phyloP scores from a whole-genome alignment of 108 stramenopile genomes.

The Nitzschia sp. region DNA sequence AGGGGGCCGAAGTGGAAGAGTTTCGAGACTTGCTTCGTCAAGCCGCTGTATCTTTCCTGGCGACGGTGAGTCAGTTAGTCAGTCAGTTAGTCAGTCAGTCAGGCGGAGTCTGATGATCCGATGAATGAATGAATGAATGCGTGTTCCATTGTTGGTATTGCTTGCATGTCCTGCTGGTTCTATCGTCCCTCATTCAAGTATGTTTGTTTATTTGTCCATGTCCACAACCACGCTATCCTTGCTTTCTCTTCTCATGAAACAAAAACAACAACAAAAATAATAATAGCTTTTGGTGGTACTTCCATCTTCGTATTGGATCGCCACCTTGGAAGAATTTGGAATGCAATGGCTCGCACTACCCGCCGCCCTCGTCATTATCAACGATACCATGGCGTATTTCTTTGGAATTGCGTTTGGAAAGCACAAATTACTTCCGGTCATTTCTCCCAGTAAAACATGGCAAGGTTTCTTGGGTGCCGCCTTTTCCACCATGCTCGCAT shows the following conservation, averaged over 20 bases:
- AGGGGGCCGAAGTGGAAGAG: constrained; percentile 32
- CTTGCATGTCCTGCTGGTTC: too few relatives aligned
- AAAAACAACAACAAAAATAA: too few relatives aligned
- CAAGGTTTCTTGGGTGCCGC: constrained; percentile 95
- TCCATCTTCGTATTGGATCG: constrained; percentile 77
- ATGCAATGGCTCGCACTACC: constrained; percentile 88
- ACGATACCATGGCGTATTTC: constrained; percentile 95
- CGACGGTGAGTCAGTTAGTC: constrained; percentile 57
- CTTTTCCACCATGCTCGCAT: constrained; percentile 62
- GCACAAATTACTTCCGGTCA: constrained; percentile 81
- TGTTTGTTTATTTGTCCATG: too few relatives aligned
- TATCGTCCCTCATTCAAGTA: too few relatives aligned
- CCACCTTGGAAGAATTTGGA: constrained; percentile 70
- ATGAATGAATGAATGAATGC: too few relatives aligned
- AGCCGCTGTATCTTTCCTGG: constrained; percentile 41
- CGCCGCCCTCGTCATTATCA: constrained; percentile 87
- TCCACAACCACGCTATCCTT: too few relatives aligned
- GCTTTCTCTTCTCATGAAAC: too few relatives aligned
- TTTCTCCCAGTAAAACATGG: constrained; percentile 96
- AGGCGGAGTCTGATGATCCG: too few relatives aligned
- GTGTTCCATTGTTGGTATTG: too few relatives aligned
- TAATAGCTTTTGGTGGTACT: constrained; percentile 38
- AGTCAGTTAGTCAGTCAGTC: too few relatives aligned
- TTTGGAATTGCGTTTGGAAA: constrained; percentile 88
- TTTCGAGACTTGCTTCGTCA: constrained; percentile 61